Conservation (phyloP, 371 early-diverging fungal species). For the Choanephora cucurbitarum region DNA sequence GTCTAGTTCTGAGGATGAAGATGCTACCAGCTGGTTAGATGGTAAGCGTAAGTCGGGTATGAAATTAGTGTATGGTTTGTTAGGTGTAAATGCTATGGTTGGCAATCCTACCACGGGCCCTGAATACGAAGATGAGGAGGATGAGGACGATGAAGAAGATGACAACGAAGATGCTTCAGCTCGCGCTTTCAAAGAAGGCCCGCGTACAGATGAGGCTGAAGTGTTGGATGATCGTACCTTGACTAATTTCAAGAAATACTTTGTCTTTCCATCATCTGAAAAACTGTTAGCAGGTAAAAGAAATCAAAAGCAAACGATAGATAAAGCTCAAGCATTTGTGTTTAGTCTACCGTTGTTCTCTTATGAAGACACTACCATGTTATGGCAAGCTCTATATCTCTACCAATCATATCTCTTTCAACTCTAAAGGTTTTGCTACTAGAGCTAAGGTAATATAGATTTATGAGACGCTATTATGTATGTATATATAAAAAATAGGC, state of each 20-base stretch:
- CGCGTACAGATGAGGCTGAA: constrained; percentile 27
- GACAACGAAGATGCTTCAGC: constrained; percentile 10
- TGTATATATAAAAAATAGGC: too few species aligned
- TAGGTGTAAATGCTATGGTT: constrained; percentile 24
- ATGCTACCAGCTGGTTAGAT: constrained; percentile 40
- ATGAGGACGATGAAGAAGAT: constrained; percentile 32
- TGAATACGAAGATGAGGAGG: constrained; percentile 25
- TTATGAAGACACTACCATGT: constrained; percentile 52
- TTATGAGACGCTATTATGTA: too few species aligned
- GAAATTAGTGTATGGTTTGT: constrained; percentile 44
- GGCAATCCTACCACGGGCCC: constrained; percentile 30
- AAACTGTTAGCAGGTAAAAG: constrained; percentile 52
- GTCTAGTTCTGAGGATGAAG: constrained; percentile 46
- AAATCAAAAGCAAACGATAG: not conserved
- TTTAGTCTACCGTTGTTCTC: constrained; percentile 48
- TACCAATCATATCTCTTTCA: constrained; percentile 64
- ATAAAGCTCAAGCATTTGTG: not conserved
- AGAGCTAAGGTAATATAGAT: constrained; percentile 50
- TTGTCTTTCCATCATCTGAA: constrained; percentile 65
- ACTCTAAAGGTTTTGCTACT: constrained; percentile 62
- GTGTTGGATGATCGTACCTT: constrained; percentile 38
- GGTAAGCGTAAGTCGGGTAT: constrained; percentile 47
- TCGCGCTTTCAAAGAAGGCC: not conserved
- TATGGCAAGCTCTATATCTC: constrained; percentile 74
- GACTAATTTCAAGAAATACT: constrained; percentile 56